Conservation (phyloP, 208 protist species). For the Strigomonas culicis region DNA sequence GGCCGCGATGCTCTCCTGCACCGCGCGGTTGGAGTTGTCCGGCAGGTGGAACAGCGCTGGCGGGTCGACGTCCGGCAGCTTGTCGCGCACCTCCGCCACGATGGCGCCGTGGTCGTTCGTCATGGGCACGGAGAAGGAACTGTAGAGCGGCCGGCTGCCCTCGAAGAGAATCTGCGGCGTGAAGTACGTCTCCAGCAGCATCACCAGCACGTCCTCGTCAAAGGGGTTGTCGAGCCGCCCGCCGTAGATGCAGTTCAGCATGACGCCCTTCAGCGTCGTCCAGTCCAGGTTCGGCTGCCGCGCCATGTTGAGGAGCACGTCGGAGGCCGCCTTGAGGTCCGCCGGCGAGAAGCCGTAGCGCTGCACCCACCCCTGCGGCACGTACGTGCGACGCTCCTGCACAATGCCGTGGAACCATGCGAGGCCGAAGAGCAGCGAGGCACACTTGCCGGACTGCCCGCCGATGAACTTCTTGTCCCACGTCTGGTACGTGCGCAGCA, state of each 20-base stretch:
- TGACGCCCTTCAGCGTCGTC: slow-evolving; percentile 88
- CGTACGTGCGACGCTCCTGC: slow-evolving; percentile 95
- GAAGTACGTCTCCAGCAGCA: slow-evolving; percentile 83
- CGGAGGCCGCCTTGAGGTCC: slow-evolving; percentile 91
- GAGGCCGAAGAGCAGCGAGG: slow-evolving; percentile 90
- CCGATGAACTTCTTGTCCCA: slow-evolving; percentile 73
- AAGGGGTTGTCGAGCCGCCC: slow-evolving; percentile 93
- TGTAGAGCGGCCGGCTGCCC: slow-evolving; percentile 31
- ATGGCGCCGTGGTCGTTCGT: slow-evolving; percentile 51
- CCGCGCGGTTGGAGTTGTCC: slow-evolving; percentile 90
- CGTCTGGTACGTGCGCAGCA: slow-evolving; percentile 90
- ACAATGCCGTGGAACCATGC: slow-evolving; percentile 96
- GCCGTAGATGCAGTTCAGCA: slow-evolving; percentile 95
- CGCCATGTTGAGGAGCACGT: slow-evolving; percentile 72
- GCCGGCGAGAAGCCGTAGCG: slow-evolving; percentile 96
- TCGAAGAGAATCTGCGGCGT: slow-evolving; percentile 48
- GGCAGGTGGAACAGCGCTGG: slow-evolving; percentile 89
- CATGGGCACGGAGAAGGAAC: slow-evolving; percentile 41
- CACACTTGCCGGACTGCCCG: slow-evolving; percentile 25
- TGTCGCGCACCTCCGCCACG: slow-evolving; percentile 43
- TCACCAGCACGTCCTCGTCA: slow-evolving; percentile 84
- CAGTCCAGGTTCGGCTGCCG: slow-evolving; percentile 67
- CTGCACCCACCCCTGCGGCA: slow-evolving; percentile 97
- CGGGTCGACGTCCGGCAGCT: slow-evolving; percentile 70
- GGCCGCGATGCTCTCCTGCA: slow-evolving; percentile 75